Evolutionary conservation across 2,329 filamentous ascomycete genomes (phyloP).

Genomic region (Neopestalotiopsis clavispora): DNA sequence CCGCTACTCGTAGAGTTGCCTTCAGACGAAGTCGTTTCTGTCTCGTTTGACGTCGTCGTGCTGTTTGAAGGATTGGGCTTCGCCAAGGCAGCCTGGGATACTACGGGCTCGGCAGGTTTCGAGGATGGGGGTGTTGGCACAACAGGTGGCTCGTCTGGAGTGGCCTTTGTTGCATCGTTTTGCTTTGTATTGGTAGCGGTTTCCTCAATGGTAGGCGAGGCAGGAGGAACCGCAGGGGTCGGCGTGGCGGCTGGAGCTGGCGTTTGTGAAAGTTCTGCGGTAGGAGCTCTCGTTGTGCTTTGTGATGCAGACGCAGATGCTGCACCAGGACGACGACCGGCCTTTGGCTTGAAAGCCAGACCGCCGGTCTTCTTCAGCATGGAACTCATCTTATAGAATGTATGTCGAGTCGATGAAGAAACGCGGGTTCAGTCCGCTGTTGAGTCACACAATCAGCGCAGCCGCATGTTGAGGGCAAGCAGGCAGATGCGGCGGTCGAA

Average conservation of each 20-base stretch:
- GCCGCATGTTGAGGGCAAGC: slow-evolving; percentile 1
- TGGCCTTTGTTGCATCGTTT: slow-evolving; percentile 13
- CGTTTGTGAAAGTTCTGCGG: slow-evolving; percentile 28
- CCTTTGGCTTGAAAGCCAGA: slow-evolving; percentile 73
- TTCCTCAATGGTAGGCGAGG: background rate
- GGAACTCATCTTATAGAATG: slow-evolving; percentile 59
- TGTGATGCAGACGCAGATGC: slow-evolving; percentile 32
- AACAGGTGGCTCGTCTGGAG: slow-evolving; percentile 21
- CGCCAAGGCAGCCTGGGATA: background rate
- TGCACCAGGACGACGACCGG: slow-evolving; percentile 51
- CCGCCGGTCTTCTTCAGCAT: slow-evolving; percentile 71
- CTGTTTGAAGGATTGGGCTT: slow-evolving; percentile 1
- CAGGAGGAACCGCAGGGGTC: slow-evolving; percentile 5
- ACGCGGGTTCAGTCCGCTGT: slow-evolving; percentile 7
- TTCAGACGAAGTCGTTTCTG: background rate
- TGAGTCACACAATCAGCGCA: slow-evolving; percentile 13
- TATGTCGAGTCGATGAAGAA: background rate
- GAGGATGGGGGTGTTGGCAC: slow-evolving; percentile 26
- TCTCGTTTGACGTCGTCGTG: background rate
- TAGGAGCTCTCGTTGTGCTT: slow-evolving; percentile 29
- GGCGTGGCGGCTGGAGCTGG: slow-evolving; percentile 24
- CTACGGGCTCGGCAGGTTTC: background rate
- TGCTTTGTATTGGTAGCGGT: background rate
- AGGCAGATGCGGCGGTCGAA: background rate
- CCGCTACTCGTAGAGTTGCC: background rate